phyloP scores from a whole-genome alignment of 805 yeast species.

The Candida silvatica region DNA sequence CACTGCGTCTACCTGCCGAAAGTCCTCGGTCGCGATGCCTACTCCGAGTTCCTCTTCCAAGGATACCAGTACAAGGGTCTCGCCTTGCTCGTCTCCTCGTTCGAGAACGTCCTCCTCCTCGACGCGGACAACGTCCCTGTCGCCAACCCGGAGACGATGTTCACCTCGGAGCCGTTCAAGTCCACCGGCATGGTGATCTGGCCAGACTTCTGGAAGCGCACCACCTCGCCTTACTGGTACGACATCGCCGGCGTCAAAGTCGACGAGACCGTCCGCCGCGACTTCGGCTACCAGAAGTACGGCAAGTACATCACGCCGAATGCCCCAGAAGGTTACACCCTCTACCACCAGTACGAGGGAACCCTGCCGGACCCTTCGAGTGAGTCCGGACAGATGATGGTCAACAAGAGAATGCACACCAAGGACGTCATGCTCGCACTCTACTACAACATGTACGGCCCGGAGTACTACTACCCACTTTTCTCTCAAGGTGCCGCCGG shows the following conservation, averaged over 20 bases:
- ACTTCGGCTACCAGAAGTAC: constrained; percentile 43
- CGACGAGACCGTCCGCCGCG: background rate
- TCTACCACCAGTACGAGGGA: constrained; percentile 52
- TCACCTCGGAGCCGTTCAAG: constrained; percentile 33
- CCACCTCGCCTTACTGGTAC: constrained; percentile 53
- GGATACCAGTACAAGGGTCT: constrained; percentile 14
- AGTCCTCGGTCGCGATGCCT: constrained; percentile 43
- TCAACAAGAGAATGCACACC: constrained; percentile 47
- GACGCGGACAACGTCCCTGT: constrained; percentile 38
- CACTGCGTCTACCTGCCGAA: constrained; percentile 56
- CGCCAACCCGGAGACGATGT: constrained; percentile 22
- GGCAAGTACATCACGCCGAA: constrained; percentile 61
- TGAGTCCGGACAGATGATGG: constrained; percentile 57
- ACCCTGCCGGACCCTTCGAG: constrained; percentile 56
- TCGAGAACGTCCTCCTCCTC: constrained; percentile 31
- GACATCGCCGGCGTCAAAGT: constrained; percentile 17
- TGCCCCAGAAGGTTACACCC: constrained; percentile 26
- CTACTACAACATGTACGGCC: constrained; percentile 56
- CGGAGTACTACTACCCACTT: constrained; percentile 45
- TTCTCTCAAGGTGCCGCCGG: constrained; percentile 41
- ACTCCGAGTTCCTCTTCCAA: constrained; percentile 2
- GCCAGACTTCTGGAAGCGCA: constrained; percentile 68
- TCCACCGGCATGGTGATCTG: constrained; percentile 49
- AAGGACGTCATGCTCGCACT: constrained; percentile 44
- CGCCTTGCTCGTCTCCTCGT: constrained; percentile 32